Percentiles rank a stretch among this genome's conserved stretches.
Conservation (phyloP, 345 rosid genomes). For the Raphanus raphanistrum region DNA sequence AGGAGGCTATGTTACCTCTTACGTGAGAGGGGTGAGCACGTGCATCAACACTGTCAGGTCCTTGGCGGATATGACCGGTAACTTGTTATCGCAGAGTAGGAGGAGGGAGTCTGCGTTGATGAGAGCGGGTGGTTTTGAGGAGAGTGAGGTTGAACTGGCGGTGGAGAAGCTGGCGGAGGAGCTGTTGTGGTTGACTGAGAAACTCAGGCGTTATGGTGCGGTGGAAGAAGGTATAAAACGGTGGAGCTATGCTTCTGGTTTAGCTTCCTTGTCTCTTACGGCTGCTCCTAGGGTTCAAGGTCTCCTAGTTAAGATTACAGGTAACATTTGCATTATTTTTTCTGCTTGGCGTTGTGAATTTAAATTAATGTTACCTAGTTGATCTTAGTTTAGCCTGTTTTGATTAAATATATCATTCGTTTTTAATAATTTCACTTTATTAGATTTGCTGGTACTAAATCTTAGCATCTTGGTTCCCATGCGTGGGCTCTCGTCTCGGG, state of each 20-base stretch:
- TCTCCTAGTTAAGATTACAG: constrained; percentile 60
- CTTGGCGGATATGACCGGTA: constrained; percentile 37
- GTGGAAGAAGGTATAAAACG: constrained; percentile 63
- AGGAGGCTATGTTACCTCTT: constrained; percentile 52
- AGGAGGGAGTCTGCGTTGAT: not conserved
- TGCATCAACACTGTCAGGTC: constrained; percentile 43
- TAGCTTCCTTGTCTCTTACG: constrained; percentile 60
- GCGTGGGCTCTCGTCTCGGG: no score
- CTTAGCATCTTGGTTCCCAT: no score
- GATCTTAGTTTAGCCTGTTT: not conserved
- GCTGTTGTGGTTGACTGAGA: constrained; percentile 60
- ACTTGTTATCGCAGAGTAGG: constrained; percentile 29
- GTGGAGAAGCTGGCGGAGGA: constrained; percentile 80
- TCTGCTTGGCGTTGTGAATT: not conserved
- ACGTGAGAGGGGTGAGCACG: constrained; percentile 47
- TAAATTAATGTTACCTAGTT: not conserved
- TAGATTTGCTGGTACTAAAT: not conserved
- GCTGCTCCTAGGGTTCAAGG: constrained; percentile 70
- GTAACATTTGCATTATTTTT: constrained; percentile 29
- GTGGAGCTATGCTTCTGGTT: constrained; percentile 66
- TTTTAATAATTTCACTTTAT: no score
- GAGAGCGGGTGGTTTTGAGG: constrained; percentile 21
- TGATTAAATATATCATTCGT: not conserved
- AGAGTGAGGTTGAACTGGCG: constrained; percentile 43
- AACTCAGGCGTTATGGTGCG: constrained; percentile 54